These are phyloP conservation scores for Candolleomyces eurysporus DNA, from an alignment of 768 basidiomycete species.

Conservation along the genomic window DNA sequence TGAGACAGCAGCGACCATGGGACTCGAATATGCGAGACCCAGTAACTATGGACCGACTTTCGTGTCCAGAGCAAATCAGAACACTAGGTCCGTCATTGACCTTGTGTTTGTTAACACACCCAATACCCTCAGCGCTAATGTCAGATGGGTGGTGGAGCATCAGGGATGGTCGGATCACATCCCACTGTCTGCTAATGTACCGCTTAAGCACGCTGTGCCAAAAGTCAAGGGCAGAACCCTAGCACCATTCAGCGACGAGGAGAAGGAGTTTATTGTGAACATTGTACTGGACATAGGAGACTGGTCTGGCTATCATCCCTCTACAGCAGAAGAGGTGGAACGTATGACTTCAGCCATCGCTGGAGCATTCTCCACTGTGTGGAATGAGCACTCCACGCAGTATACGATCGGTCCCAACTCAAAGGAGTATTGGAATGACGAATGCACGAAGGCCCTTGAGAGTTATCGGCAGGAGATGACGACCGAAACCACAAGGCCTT, in stretches of 20 bases:
- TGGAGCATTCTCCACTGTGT: neutral
- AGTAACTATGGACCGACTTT: neutral
- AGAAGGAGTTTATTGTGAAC: neutral
- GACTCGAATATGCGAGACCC: neutral
- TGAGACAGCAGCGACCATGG: neutral
- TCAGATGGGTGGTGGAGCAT: neutral
- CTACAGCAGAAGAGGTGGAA: neutral
- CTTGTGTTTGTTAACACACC: neutral
- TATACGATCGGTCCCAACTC: neutral
- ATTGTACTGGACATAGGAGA: neutral
- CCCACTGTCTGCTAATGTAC: neutral
- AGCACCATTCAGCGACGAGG: neutral
- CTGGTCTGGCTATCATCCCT: neutral
- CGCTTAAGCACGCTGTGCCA: neutral
- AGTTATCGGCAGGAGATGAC: neutral
- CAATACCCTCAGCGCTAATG: neutral
- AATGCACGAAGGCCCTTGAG: neutral
- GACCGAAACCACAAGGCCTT: neutral
- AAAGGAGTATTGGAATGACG: neutral
- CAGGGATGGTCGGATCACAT: neutral
- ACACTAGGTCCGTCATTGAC: neutral
- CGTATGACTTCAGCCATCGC: neutral
- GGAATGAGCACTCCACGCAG: neutral
- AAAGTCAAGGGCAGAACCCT: neutral
- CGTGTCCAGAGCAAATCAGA: neutral